phyloP scores from a whole-genome alignment of 2,329 filamentous ascomycete species.

The Penicillium capsulatum region DNA sequence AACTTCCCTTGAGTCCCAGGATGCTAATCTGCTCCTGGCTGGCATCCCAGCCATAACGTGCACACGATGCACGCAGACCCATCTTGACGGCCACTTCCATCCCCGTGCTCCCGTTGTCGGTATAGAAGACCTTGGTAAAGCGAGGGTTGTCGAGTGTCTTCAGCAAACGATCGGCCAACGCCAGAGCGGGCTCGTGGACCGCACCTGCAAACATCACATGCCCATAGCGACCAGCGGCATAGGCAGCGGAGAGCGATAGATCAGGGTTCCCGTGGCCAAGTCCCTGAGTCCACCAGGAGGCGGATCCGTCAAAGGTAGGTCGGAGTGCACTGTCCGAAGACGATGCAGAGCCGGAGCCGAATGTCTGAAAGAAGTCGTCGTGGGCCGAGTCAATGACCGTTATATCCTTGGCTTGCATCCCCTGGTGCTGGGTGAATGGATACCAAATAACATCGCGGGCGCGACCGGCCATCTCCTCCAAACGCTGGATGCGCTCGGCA shows the following conservation, averaged over 20 bases:
- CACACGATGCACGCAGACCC: slow-evolving; percentile 65
- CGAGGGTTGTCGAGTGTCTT: slow-evolving; percentile 59
- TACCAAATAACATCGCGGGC: slow-evolving; percentile 73
- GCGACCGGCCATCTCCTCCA: slow-evolving; percentile 58
- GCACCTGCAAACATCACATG: slow-evolving; percentile 84
- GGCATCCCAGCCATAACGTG: slow-evolving; percentile 63
- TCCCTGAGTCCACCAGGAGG: slow-evolving; percentile 89
- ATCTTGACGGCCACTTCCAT: slow-evolving; percentile 84
- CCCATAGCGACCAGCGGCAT: slow-evolving; percentile 77
- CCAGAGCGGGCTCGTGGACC: slow-evolving; percentile 72
- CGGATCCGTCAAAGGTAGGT: slow-evolving; percentile 75
- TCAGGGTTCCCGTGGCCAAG: slow-evolving; percentile 72
- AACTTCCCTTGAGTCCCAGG: slow-evolving; percentile 72
- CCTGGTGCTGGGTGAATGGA: slow-evolving; percentile 76
- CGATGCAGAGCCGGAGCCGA: slow-evolving; percentile 26
- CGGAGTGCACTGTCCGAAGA: slow-evolving; percentile 44
- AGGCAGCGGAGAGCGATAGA: slow-evolving; percentile 69
- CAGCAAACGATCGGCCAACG: slow-evolving; percentile 63
- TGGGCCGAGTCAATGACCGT: slow-evolving; percentile 75
- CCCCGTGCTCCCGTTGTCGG: slow-evolving; percentile 78
- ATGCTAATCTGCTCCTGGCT: slow-evolving; percentile 59
- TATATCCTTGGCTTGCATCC: slow-evolving; percentile 59
- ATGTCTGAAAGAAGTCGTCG: slow-evolving; percentile 71
- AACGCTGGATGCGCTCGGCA: slow-evolving; percentile 50
- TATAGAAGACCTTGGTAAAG: slow-evolving; percentile 70